phyloP scores from a whole-genome alignment of 2,329 filamentous ascomycete species.

The Venturia nashicola region DNA sequence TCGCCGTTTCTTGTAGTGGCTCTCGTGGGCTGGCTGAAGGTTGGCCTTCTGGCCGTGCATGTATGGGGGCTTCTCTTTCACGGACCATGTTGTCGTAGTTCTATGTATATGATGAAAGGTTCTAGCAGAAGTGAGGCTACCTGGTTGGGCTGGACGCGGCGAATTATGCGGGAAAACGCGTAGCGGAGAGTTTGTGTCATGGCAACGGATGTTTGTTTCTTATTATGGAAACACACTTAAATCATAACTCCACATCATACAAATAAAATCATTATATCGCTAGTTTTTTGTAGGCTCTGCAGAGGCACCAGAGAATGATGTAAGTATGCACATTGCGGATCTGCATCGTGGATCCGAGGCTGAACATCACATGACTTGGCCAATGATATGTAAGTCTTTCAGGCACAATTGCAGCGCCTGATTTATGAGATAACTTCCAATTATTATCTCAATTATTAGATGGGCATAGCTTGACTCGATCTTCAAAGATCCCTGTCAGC shows the following conservation, averaged over 20 bases:
- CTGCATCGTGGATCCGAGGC: not conserved
- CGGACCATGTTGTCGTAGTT: slow-evolving; percentile 2
- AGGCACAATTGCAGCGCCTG: too few relatives aligned
- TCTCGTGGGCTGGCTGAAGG: not conserved
- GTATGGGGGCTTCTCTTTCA: slow-evolving; percentile 2
- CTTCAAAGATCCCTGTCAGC: not conserved
- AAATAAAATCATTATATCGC: too few relatives aligned
- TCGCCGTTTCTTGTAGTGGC: not conserved
- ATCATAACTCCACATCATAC: too few relatives aligned
- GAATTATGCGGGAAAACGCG: not conserved
- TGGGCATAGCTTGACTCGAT: not conserved
- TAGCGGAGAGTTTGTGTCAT: not conserved
- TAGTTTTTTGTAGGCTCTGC: too few relatives aligned
- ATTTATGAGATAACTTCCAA: too few relatives aligned
- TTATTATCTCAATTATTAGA: too few relatives aligned
- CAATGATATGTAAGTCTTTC: not conserved
- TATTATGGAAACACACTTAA: too few relatives aligned
- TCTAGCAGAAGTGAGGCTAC: not conserved
- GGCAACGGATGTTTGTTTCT: not conserved
- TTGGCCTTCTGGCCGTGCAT: not conserved
- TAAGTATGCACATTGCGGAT: not conserved
- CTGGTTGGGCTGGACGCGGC: not conserved
- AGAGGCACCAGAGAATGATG: not conserved
- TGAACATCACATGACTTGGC: not conserved
- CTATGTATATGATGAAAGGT: not conserved